phyloP scores from a whole-genome alignment of 805 yeast species.

The Gaillardinia entomophila region DNA sequence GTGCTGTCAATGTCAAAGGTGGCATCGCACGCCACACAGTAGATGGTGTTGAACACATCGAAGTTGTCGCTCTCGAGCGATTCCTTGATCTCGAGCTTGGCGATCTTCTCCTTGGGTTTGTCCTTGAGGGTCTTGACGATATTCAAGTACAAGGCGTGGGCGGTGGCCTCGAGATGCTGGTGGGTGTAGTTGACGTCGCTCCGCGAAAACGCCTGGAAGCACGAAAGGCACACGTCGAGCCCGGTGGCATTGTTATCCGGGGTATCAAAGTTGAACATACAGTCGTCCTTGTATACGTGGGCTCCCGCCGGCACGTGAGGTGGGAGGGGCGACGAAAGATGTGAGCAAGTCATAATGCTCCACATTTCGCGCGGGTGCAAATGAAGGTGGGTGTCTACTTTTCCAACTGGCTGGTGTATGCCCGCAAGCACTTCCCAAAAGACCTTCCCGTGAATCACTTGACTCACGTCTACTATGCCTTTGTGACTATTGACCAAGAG shows the following conservation, averaged over 20 bases:
- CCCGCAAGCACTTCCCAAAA: conserved; percentile 44
- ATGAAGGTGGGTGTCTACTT: conserved; percentile 38
- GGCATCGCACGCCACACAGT: conserved; percentile 28
- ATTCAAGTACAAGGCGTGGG: conserved; percentile 57
- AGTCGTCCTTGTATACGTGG: conserved; percentile 77
- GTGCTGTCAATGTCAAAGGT: conserved; percentile 15
- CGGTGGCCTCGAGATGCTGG: conserved; percentile 47
- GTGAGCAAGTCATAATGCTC: background rate
- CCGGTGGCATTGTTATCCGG: conserved; percentile 48
- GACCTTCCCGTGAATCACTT: conserved; percentile 54
- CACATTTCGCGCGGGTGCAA: background rate
- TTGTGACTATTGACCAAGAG: conserved; percentile 50
- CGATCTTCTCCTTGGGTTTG: conserved; percentile 37
- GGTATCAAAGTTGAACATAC: conserved; percentile 79
- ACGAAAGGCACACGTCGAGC: conserved; percentile 67
- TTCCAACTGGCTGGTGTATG: conserved; percentile 43
- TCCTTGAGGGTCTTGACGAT: conserved; percentile 49
- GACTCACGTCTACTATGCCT: conserved; percentile 76
- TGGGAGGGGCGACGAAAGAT: conserved; percentile 8
- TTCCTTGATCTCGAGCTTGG: conserved; percentile 64
- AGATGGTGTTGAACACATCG: conserved; percentile 39
- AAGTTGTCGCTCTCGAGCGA: conserved; percentile 58
- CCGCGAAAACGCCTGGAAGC: conserved; percentile 68
- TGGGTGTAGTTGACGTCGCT: conserved; percentile 43
- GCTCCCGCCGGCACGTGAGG: conserved; percentile 12